A percentile compares a stretch with the other conserved stretches of the same genome.
These are phyloP conservation scores for Fraxinus excelsior DNA, from an alignment of 257 asterid species.

Conservation along the genomic window DNA sequence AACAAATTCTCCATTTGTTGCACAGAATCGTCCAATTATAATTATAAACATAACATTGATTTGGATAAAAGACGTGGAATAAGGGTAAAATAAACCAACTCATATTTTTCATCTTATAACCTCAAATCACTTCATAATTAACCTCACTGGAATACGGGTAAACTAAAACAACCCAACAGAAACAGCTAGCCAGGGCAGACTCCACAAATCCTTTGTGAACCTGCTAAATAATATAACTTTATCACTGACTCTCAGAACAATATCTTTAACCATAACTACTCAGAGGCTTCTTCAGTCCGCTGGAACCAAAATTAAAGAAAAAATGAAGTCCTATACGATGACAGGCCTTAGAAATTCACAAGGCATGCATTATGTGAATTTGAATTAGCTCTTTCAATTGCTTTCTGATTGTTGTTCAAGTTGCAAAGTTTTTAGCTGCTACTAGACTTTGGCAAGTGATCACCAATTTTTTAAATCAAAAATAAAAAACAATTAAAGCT, in stretches of 20 bases:
- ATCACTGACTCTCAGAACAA: too few species aligned
- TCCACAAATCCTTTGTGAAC: background rate
- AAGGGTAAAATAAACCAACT: background rate
- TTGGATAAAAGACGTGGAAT: background rate
- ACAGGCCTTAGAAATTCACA: background rate
- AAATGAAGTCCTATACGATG: background rate
- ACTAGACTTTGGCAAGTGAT: too few species aligned
- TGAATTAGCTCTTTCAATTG: background rate
- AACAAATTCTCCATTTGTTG: too few species aligned
- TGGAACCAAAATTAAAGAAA: background rate
- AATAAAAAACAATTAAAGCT: too few species aligned
- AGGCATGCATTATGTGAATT: background rate
- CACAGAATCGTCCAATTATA: background rate
- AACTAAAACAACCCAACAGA: background rate
- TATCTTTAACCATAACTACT: background rate
- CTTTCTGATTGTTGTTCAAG: background rate
- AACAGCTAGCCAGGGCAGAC: background rate
- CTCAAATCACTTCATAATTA: background rate
- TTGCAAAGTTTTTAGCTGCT: background rate
- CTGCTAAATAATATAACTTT: background rate
- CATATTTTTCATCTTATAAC: background rate
- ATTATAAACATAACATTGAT: too few species aligned
- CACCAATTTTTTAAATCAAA: too few species aligned
- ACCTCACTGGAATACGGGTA: background rate
- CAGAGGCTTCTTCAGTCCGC: background rate